phyloP scores from a whole-genome alignment of 1,139 yeast species.

The Torulaspora pretoriensis region DNA sequence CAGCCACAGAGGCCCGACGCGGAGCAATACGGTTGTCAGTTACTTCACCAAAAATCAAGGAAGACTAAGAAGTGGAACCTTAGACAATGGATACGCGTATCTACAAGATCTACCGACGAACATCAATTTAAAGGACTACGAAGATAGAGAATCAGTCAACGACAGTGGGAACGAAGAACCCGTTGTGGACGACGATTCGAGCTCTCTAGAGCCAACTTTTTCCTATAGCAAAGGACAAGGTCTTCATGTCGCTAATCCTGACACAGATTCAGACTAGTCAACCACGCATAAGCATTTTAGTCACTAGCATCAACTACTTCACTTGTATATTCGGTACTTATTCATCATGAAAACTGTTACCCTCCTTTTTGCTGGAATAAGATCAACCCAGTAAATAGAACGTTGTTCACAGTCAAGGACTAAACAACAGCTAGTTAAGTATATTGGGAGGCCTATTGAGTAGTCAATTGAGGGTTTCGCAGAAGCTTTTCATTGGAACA shows the following conservation, averaged over 20 bases:
- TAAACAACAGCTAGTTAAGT: neutral
- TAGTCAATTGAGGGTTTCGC: neutral
- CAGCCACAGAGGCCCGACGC: slow-evolving; percentile 15
- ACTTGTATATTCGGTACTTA: neutral
- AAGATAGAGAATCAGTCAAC: slow-evolving; percentile 8
- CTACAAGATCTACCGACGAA: slow-evolving; percentile 22
- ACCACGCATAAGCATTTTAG: neutral
- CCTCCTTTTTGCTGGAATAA: neutral
- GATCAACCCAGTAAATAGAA: neutral
- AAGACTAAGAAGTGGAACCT: slow-evolving; percentile 28
- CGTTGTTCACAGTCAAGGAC: neutral
- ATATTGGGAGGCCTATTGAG: neutral
- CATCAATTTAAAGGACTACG: slow-evolving; percentile 19
- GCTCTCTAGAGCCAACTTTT: slow-evolving; percentile 10
- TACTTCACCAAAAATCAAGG: slow-evolving; percentile 33
- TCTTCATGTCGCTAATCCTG: slow-evolving; percentile 33
- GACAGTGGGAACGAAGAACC: slow-evolving; percentile 10
- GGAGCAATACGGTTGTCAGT: slow-evolving; percentile 33
- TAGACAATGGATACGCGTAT: slow-evolving; percentile 21
- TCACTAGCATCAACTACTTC: neutral
- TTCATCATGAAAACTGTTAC: neutral
- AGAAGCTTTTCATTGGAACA: neutral
- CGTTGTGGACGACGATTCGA: slow-evolving; percentile 16
- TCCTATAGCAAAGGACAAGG: slow-evolving; percentile 18
- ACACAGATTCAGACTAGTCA: slow-evolving; percentile 22